Evolutionary conservation across 768 basidiomycete genomes (phyloP).

Genomic region (Roridomyces roridus): DNA sequence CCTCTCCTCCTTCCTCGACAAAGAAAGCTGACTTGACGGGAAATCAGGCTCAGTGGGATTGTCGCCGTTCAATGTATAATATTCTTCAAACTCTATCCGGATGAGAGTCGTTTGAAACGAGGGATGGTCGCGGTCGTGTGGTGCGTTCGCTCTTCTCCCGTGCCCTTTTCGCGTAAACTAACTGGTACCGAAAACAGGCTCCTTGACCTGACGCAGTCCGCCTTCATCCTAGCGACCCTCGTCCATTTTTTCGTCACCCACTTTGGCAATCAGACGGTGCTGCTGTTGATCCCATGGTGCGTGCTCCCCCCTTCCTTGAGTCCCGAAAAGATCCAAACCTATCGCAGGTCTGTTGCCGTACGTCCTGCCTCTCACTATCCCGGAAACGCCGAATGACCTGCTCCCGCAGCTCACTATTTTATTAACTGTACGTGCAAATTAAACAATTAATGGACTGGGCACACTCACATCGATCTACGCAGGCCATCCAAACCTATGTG

Average conservation of each 20-base stretch:
- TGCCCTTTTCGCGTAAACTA: neutral
- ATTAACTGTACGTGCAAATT: slow-evolving; percentile 8
- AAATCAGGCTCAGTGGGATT: slow-evolving; percentile 33
- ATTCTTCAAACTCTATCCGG: slow-evolving; percentile 33
- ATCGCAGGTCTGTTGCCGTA: slow-evolving; percentile 18
- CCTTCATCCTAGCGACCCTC: slow-evolving; percentile 27
- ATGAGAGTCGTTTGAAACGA: slow-evolving; percentile 25
- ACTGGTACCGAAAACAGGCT: slow-evolving; percentile 8
- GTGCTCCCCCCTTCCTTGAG: neutral
- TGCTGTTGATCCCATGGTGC: slow-evolving; percentile 30
- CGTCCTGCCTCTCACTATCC: neutral
- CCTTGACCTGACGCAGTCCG: slow-evolving; percentile 28
- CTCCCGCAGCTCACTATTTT: slow-evolving; percentile 13
- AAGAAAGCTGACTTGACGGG: too few relatives aligned
- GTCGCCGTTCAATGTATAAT: slow-evolving; percentile 31
- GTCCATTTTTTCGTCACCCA: slow-evolving; percentile 28
- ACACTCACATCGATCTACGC: neutral
- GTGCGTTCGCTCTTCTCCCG: slow-evolving; percentile 10
- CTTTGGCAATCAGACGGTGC: slow-evolving; percentile 19
- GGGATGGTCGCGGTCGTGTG: slow-evolving; percentile 16
- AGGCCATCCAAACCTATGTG: slow-evolving; percentile 35
- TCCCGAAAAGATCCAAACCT: neutral
- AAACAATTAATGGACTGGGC: too few relatives aligned
- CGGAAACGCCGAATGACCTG: neutral
- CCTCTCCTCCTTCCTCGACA: neutral